These are phyloP conservation scores for Citrus glauca DNA, from an alignment of 345 rosid species.

Conservation along the genomic window DNA sequence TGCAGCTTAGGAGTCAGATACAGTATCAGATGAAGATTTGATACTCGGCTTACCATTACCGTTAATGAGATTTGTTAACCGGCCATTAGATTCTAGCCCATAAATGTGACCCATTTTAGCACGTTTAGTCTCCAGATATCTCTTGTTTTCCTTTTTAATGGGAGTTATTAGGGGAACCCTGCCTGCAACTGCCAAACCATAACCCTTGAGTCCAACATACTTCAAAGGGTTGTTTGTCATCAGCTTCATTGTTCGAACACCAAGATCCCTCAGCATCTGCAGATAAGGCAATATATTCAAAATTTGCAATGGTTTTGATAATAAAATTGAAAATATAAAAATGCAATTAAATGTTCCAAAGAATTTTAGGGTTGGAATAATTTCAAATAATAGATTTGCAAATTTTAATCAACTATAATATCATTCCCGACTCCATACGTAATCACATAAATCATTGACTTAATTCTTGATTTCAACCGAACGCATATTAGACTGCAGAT, in stretches of 20 bases:
- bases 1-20: constrained; percentile 11
- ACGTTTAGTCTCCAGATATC: constrained; percentile 48
- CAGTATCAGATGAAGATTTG: constrained; percentile 11
- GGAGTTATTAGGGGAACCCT: constrained; percentile 53
- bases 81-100: constrained; percentile 39
- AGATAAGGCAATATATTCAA: constrained; percentile 36
- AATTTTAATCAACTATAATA: neutral
- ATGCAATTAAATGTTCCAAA: neutral
- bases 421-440: neutral
- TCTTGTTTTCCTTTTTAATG: constrained; percentile 44
- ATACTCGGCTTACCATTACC: constrained; percentile 17
- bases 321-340: neutral
- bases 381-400: neutral
- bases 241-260: constrained; percentile 59
- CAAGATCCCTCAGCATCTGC: constrained; percentile 61
- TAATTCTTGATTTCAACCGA: neutral
- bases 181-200: constrained; percentile 54
- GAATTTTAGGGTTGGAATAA: neutral
- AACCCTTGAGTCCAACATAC: constrained; percentile 65
- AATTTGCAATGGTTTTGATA: neutral
- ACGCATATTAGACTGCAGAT: neutral
- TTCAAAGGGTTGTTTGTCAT: constrained; percentile 79
- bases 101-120: constrained; percentile 56
- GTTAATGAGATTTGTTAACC: constrained; percentile 16
- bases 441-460: neutral